Percentiles rank a stretch among this genome's conserved stretches.
Conservation (phyloP, 2,329 filamentous ascomycete species). For the Aspergillaceae sp. region DNA sequence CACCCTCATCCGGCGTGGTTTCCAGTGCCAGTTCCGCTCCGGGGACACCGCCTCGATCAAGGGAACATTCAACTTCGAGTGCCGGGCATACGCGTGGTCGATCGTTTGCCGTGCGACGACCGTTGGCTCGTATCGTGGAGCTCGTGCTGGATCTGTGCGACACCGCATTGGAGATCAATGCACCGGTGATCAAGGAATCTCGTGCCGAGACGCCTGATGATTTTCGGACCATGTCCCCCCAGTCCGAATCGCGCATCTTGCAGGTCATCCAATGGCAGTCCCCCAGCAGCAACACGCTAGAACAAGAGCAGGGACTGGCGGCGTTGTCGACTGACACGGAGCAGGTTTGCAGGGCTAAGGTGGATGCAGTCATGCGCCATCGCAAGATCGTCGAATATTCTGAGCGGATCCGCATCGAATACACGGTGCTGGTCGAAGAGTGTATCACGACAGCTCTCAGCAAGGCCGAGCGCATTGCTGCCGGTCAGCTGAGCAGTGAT, state of each 20-base stretch:
- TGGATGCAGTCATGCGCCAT: constrained; percentile 86
- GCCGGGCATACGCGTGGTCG: constrained; percentile 72
- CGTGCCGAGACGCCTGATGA: constrained; percentile 58
- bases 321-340: constrained; percentile 86
- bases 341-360: constrained; percentile 72
- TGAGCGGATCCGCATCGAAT: constrained; percentile 89
- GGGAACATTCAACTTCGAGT: constrained; percentile 57
- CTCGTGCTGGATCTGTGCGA: constrained; percentile 91
- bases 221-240: constrained; percentile 85
- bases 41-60: constrained; percentile 56
- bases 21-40: constrained; percentile 64
- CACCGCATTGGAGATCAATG: constrained; percentile 89
- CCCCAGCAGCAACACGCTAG: constrained; percentile 78
- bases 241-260: constrained; percentile 88
- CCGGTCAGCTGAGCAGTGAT: constrained; percentile 67
- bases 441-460: constrained; percentile 87
- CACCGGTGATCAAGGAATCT: constrained; percentile 82
- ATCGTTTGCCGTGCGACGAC: constrained; percentile 84
- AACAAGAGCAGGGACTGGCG: constrained; percentile 85
- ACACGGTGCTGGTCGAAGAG: constrained; percentile 84
- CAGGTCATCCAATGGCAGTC: constrained; percentile 97
- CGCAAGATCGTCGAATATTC: constrained; percentile 91
- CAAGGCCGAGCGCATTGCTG: constrained; percentile 80
- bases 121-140: constrained; percentile 87
- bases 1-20: constrained; percentile 62